Percentiles rank a stretch among this genome's conserved stretches.
Evolutionary conservation across 164 flowering plant genomes (phyloP).

Genomic region (Macadamia tetraphylla): DNA sequence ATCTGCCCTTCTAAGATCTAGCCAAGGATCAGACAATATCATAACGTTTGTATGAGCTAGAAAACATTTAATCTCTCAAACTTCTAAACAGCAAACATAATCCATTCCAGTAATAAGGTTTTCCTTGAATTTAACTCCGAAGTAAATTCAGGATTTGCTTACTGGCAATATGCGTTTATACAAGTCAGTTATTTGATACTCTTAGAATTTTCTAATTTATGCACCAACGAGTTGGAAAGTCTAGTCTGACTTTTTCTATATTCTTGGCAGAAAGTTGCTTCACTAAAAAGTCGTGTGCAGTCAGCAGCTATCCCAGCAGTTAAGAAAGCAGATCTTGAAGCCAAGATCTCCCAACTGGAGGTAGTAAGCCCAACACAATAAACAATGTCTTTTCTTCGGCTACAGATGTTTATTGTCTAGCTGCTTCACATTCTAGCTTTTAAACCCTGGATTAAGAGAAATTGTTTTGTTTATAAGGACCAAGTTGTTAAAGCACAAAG

Average conservation of each 20-base stretch:
- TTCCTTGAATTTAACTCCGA: too few relatives aligned
- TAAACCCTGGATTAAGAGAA: not conserved
- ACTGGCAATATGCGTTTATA: too few relatives aligned
- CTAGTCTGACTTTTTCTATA: not conserved
- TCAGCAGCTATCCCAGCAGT: constrained; percentile 78
- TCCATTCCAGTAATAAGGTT: too few relatives aligned
- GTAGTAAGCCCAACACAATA: constrained; percentile 22
- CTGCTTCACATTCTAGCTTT: not conserved
- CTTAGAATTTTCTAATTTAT: too few relatives aligned
- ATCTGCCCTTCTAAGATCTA: too few relatives aligned
- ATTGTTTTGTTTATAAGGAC: constrained; percentile 33
- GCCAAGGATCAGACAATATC: too few relatives aligned
- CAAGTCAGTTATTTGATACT: too few relatives aligned
- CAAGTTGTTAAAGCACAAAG: constrained; percentile 72
- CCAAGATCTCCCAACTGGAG: constrained; percentile 60
- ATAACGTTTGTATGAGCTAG: too few relatives aligned
- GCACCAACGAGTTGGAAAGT: too few relatives aligned
- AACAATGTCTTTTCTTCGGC: not conserved
- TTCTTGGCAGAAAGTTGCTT: constrained; percentile 62
- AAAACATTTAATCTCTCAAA: too few relatives aligned
- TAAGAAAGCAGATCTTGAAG: constrained; percentile 69
- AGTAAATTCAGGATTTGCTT: too few relatives aligned
- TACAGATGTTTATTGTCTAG: not conserved
- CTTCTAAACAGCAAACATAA: too few relatives aligned
- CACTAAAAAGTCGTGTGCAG: constrained; percentile 67